Evolutionary conservation across 2,329 filamentous ascomycete species (phyloP).

Genomic region (Fusarium pilosicola): DNA sequence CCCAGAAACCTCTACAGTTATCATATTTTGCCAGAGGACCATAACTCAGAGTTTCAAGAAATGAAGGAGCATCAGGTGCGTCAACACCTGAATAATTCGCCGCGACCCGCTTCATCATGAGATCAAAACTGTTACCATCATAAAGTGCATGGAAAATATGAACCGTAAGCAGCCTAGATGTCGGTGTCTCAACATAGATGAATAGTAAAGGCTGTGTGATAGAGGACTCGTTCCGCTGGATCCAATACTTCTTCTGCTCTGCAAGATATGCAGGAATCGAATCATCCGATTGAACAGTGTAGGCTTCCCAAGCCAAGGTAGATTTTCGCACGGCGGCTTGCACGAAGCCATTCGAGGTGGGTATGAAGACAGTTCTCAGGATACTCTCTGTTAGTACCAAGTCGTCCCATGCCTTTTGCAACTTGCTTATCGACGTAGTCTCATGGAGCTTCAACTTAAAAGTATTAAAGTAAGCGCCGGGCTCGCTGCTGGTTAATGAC

Average conservation of each 20-base stretch:
- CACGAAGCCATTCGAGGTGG: conserved; percentile 78
- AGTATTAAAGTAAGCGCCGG: conserved; percentile 77
- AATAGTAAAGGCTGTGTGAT: conserved; percentile 33
- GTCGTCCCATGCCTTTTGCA: conserved; percentile 68
- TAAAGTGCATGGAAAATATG: conserved; percentile 89
- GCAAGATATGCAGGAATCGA: conserved; percentile 49
- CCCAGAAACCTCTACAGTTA: conserved; percentile 72
- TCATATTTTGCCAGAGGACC: conserved; percentile 70
- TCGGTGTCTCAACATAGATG: conserved; percentile 58
- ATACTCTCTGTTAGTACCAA: conserved; percentile 67
- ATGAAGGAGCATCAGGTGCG: conserved; percentile 59
- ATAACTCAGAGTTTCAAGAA: conserved; percentile 73
- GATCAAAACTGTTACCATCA: conserved; percentile 80
- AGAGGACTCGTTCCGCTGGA: conserved; percentile 56
- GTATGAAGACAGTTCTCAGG: conserved; percentile 76
- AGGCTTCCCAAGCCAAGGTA: conserved; percentile 56
- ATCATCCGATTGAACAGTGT: conserved; percentile 42
- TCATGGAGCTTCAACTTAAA: conserved; percentile 70
- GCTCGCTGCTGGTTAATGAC: conserved; percentile 64
- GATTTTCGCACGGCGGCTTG: conserved; percentile 71
- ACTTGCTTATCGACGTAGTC: conserved; percentile 54
- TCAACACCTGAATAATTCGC: conserved; percentile 31
- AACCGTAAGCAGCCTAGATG: conserved; percentile 60
- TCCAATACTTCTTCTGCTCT: conserved; percentile 61
- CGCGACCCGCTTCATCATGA: conserved; percentile 70